Evolutionary conservation across 1,139 yeast genomes (phyloP).

Genomic region (Scheffersomyces stambukii): DNA sequence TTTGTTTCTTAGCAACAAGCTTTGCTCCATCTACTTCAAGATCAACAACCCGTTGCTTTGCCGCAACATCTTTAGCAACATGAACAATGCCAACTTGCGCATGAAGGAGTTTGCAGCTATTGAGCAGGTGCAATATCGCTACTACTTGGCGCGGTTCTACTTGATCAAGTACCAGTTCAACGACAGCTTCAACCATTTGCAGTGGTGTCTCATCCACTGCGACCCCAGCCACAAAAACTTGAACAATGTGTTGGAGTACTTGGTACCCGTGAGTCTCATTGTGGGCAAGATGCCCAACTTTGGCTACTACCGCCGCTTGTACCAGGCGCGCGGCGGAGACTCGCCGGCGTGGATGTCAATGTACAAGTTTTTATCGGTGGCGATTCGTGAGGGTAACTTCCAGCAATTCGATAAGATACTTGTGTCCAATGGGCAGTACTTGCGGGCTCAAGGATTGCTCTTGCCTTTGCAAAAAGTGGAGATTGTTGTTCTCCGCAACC

Average conservation of each 20-base stretch:
- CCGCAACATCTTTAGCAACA: conserved; percentile 70
- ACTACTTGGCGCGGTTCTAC: conserved; percentile 62
- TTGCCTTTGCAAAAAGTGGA: conserved; percentile 26
- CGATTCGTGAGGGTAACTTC: conserved; percentile 40
- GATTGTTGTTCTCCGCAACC: conserved; percentile 44
- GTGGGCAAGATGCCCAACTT: conserved; percentile 49
- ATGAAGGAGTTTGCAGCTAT: conserved; percentile 43
- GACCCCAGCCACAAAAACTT: conserved; percentile 11
- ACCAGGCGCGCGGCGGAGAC: not conserved
- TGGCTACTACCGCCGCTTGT: conserved; percentile 10
- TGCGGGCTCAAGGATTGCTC: conserved; percentile 33
- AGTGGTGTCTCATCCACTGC: conserved; percentile 57
- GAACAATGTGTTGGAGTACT: conserved; percentile 34
- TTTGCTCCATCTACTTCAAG: conserved; percentile 62
- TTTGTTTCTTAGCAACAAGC: conserved; percentile 49
- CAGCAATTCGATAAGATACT: conserved; percentile 27
- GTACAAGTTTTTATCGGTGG: conserved; percentile 32
- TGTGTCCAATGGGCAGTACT: conserved; percentile 25
- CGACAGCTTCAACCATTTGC: conserved; percentile 54
- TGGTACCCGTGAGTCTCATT: conserved; percentile 55
- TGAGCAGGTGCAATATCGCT: conserved; percentile 64
- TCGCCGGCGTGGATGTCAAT: conserved; percentile 27
- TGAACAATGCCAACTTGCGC: conserved; percentile 54
- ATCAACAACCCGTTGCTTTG: conserved; percentile 65
- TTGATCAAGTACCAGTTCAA: conserved; percentile 55